phyloP scores from a whole-genome alignment of 768 basidiomycete species.

The Podaxis sp. region DNA sequence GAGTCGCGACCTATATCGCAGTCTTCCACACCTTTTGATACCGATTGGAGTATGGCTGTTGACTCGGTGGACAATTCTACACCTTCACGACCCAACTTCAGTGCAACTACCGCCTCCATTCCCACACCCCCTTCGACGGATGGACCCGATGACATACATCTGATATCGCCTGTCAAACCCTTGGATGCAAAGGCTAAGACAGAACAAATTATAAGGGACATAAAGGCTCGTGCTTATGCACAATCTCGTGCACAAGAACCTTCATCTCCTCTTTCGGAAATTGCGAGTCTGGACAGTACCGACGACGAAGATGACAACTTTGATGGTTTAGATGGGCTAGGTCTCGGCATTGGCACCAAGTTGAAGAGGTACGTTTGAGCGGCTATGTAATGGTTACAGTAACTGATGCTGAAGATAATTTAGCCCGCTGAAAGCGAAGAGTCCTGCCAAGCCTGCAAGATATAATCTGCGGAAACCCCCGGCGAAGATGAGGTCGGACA shows the following conservation, averaged over 20 bases:
- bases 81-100: not conserved
- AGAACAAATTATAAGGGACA: conserved; percentile 55
- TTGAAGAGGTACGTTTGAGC: not conserved
- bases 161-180: conserved; percentile 10
- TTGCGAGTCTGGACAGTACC: conserved; percentile 44
- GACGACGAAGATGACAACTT: conserved; percentile 37
- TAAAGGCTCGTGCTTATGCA: conserved; percentile 58
- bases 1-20: not conserved
- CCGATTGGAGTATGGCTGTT: conserved; percentile 8
- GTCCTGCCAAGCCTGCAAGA: not conserved
- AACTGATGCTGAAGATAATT: not conserved
- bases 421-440: not conserved
- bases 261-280: conserved; percentile 21
- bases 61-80: conserved; percentile 4
- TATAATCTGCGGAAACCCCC: conserved; percentile 1
- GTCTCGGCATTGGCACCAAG: not conserved
- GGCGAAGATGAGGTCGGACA: not conserved
- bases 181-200: conserved; percentile 42
- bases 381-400: not conserved
- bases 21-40: not conserved
- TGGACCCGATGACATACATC: conserved; percentile 11
- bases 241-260: conserved; percentile 38
- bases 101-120: conserved; percentile 7
- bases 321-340: not conserved
- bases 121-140: conserved; percentile 22